Conservation (phyloP, 2,329 filamentous ascomycete species). For the Thielaviopsis populi region DNA sequence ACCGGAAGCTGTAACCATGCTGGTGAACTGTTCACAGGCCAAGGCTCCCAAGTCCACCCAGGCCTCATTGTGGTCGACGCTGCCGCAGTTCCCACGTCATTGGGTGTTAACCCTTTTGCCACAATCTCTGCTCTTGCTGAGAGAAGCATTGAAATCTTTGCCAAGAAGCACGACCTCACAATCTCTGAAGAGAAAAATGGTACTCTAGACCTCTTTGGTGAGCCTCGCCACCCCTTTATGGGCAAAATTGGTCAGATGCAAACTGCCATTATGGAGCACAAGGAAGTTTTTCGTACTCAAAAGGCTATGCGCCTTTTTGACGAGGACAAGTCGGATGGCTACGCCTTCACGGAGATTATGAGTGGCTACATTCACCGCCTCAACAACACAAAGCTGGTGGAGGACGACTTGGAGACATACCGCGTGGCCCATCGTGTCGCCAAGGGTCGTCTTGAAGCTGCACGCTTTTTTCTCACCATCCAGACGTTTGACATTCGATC, state of each 20-base stretch:
- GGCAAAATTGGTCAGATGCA: conserved; percentile 10
- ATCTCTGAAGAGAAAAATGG: conserved; percentile 34
- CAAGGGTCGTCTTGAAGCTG: conserved; percentile 38
- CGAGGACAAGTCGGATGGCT: conserved; percentile 32
- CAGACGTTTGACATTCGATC: conserved; percentile 38
- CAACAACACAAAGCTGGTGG: conserved; percentile 24
- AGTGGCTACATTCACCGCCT: conserved; percentile 42
- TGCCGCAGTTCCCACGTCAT: conserved; percentile 43
- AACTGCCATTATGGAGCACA: conserved; percentile 24
- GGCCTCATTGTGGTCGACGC: conserved; percentile 49
- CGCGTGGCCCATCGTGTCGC: conserved; percentile 37
- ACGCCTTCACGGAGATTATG: conserved; percentile 52
- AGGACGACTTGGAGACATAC: conserved; percentile 37
- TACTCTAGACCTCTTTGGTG: conserved; percentile 39
- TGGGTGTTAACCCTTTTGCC: conserved; percentile 53
- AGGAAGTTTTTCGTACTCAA: conserved; percentile 25
- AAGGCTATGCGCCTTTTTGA: conserved; percentile 28
- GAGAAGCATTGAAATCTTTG: conserved; percentile 40
- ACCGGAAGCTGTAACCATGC: conserved; percentile 46
- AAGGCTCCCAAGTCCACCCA: conserved; percentile 34
- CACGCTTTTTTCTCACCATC: conserved; percentile 44
- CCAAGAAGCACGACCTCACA: conserved; percentile 26
- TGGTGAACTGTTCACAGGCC: conserved; percentile 44
- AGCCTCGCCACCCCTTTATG: conserved; percentile 28
- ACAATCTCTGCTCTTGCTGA: conserved; percentile 57